Percentiles rank a stretch among this genome's conserved stretches.
phyloP scores from a whole-genome alignment of 306 rosid genomes.

The Abrus precatorius region DNA sequence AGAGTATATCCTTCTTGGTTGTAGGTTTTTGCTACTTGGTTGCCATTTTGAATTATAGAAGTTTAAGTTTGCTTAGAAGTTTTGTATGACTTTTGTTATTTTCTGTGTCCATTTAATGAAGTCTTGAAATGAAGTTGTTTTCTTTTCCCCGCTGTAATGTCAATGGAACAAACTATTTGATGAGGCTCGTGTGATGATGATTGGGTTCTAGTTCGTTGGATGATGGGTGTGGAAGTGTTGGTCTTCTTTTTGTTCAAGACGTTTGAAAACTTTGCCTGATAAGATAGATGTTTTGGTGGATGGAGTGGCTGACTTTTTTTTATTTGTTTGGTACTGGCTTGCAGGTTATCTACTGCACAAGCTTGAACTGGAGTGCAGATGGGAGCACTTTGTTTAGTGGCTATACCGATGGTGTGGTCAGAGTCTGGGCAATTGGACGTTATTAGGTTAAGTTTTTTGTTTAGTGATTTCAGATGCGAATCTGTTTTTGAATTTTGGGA shows the following conservation, averaged over 20 bases:
- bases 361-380: constrained; percentile 94
- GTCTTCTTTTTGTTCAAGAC: not conserved
- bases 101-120: too few relatives aligned
- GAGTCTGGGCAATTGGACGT: constrained; percentile 97
- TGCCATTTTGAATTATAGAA: too few relatives aligned
- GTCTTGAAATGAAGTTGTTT: too few relatives aligned
- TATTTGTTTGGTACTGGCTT: not conserved
- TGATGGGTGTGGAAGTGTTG: too few relatives aligned
- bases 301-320: not conserved
- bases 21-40: too few relatives aligned
- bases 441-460: constrained; percentile 48
- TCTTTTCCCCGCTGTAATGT: too few relatives aligned
- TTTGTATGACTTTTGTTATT: too few relatives aligned
- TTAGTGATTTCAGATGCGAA: constrained; percentile 28
- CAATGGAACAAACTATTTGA: too few relatives aligned
- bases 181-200: too few relatives aligned
- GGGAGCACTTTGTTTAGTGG: constrained; percentile 99
- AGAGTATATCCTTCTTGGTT: too few relatives aligned
- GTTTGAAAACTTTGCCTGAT: not conserved
- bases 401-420: constrained; percentile 88
- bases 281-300: not conserved
- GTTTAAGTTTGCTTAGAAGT: too few relatives aligned
- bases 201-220: too few relatives aligned
- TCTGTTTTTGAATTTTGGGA: constrained; percentile 52
- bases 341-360: constrained; percentile 87